These are phyloP conservation scores for Fusarium continuum DNA, from an alignment of 2,329 filamentous ascomycete genomes.

Conservation along the genomic window DNA sequence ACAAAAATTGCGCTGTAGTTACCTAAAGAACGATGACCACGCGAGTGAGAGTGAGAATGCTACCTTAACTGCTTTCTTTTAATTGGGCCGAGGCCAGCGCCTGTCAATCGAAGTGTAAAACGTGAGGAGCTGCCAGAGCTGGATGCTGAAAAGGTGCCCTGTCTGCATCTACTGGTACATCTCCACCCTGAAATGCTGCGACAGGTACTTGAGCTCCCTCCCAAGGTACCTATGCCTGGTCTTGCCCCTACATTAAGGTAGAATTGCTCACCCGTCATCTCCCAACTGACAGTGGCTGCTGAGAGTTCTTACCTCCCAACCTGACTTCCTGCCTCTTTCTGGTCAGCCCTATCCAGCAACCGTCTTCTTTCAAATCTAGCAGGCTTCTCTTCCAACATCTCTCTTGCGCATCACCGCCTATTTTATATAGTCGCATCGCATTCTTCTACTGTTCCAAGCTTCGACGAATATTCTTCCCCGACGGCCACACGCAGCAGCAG, in stretches of 20 bases:
- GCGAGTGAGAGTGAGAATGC: slow-evolving; percentile 26
- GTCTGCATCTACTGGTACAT: slow-evolving; percentile 22
- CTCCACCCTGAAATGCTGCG: neutral
- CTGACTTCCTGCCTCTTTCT: slow-evolving; percentile 35
- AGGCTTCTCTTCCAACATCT: slow-evolving; percentile 9
- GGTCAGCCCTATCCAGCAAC: slow-evolving; percentile 43
- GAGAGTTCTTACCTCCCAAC: slow-evolving; percentile 32
- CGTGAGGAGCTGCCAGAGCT: slow-evolving; percentile 26
- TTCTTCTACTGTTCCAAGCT: slow-evolving; percentile 7
- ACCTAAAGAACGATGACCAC: slow-evolving; percentile 13
- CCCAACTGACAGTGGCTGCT: slow-evolving; percentile 17
- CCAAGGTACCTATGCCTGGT: slow-evolving; percentile 15
- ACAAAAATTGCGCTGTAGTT: slow-evolving; percentile 1
- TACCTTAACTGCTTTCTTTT: slow-evolving; percentile 7
- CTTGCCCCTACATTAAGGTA: slow-evolving; percentile 2
- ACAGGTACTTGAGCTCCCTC: slow-evolving; percentile 25
- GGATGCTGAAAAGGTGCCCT: slow-evolving; percentile 9
- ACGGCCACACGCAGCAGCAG: slow-evolving; percentile 26
- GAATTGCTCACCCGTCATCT: slow-evolving; percentile 30
- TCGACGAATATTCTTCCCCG: slow-evolving; percentile 9
- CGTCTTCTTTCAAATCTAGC: slow-evolving; percentile 34
- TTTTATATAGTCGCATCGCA: slow-evolving; percentile 21
- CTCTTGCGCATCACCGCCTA: slow-evolving; percentile 1
- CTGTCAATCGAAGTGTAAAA: slow-evolving; percentile 8
- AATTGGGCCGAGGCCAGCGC: slow-evolving; percentile 21